These are phyloP conservation scores for Mollisia scopiformis DNA, from an alignment of 2,329 filamentous ascomycete species.

Conservation along the genomic window DNA sequence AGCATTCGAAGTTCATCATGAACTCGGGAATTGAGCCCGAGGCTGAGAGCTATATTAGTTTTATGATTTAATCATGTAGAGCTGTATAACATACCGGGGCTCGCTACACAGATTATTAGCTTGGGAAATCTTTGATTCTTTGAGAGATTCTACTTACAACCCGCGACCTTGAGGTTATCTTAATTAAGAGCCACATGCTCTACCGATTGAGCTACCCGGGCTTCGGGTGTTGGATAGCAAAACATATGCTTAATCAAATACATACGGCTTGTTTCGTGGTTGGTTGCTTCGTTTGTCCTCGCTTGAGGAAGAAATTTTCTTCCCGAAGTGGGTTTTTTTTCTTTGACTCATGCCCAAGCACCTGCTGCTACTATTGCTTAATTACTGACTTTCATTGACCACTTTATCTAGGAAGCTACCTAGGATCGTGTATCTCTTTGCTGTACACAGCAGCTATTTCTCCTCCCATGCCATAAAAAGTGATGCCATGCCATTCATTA, in stretches of 20 bases:
- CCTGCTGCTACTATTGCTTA: neutral
- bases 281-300: neutral
- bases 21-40: neutral
- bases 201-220: constrained; percentile 38
- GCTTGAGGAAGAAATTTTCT: neutral
- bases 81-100: neutral
- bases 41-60: neutral
- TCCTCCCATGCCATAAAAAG: neutral
- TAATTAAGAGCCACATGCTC: constrained; percentile 36
- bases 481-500: neutral
- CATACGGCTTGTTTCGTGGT: neutral
- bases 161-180: neutral
- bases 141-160: neutral
- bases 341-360: neutral
- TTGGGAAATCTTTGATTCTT: neutral
- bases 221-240: neutral
- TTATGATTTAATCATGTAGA: neutral
- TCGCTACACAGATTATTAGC: neutral
- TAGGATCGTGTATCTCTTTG: neutral
- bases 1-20: neutral
- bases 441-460: neutral
- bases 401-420: neutral
- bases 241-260: neutral
- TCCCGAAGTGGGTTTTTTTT: neutral
- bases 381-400: neutral